phyloP scores from a whole-genome alignment of 805 yeast genomes.

The Myxozyma mucilagina region DNA sequence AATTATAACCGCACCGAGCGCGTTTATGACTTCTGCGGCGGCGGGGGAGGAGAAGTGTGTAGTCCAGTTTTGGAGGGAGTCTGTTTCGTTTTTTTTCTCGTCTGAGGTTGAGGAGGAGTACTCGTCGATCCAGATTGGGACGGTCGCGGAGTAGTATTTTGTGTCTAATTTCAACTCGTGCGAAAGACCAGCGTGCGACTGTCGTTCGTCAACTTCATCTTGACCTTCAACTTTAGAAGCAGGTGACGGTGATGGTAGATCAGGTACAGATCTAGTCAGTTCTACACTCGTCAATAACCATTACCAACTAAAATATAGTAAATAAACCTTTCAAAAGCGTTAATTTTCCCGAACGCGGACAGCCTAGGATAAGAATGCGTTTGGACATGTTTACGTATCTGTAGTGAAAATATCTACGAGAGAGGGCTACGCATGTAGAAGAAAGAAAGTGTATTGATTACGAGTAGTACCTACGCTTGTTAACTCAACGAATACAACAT shows the following conservation, averaged over 20 bases:
- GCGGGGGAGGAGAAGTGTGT: slow-evolving; percentile 37
- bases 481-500: too few relatives aligned
- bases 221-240: not conserved
- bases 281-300: not conserved
- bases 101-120: slow-evolving; percentile 29
- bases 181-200: slow-evolving; percentile 38
- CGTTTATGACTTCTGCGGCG: slow-evolving; percentile 44
- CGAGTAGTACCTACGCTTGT: too few relatives aligned
- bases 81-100: slow-evolving; percentile 26
- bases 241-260: not conserved
- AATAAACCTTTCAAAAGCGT: slow-evolving; percentile 37
- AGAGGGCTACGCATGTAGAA: too few relatives aligned
- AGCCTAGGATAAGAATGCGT: slow-evolving; percentile 37
- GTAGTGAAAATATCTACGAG: not conserved
- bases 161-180: slow-evolving; percentile 34
- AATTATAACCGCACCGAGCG: slow-evolving; percentile 41
- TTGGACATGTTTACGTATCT: slow-evolving; percentile 6
- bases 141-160: slow-evolving; percentile 42
- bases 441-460: not conserved
- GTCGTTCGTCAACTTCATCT: not conserved
- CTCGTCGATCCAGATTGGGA: slow-evolving; percentile 43
- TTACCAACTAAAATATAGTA: not conserved
- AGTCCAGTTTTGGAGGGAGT: slow-evolving; percentile 37
- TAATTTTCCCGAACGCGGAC: slow-evolving; percentile 41
- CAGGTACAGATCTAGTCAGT: slow-evolving; percentile 9